phyloP scores from a whole-genome alignment of 1,139 yeast species.

The Kurtzmaniella quercitrusa region DNA sequence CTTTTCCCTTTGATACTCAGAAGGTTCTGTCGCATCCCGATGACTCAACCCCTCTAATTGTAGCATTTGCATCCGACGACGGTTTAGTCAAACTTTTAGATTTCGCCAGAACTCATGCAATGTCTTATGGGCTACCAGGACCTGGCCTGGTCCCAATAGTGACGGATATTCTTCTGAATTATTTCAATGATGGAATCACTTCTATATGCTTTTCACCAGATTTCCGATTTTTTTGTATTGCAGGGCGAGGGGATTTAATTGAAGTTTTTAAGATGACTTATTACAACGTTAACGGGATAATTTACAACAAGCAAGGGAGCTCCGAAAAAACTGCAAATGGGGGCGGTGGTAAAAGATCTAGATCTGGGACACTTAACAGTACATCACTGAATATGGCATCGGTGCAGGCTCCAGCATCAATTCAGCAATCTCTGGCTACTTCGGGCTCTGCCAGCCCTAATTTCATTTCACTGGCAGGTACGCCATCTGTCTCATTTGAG shows the following conservation, averaged over 20 bases:
- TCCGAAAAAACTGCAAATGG: conserved; percentile 8
- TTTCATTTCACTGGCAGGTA: conserved; percentile 17
- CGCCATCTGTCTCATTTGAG: conserved; percentile 23
- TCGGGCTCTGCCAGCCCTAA: conserved; percentile 10
- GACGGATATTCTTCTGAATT: conserved; percentile 61
- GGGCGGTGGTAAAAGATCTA: conserved; percentile 24
- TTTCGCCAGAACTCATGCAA: conserved; percentile 24
- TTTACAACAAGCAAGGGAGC: conserved; percentile 17
- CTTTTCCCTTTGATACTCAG: neutral
- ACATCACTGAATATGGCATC: conserved; percentile 9
- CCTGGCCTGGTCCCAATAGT: conserved; percentile 36
- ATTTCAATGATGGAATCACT: conserved; percentile 61
- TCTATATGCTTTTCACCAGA: conserved; percentile 62
- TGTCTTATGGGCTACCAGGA: conserved; percentile 16
- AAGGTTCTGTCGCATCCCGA: conserved; percentile 18
- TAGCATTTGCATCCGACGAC: conserved; percentile 60
- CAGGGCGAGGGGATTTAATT: conserved; percentile 58
- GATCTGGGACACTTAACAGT: conserved; percentile 39
- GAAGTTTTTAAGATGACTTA: conserved; percentile 49
- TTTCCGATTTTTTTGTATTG: conserved; percentile 54
- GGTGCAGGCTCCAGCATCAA: conserved; percentile 4
- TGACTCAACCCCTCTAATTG: conserved; percentile 43
- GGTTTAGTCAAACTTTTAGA: conserved; percentile 63
- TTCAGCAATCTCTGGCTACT: neutral
- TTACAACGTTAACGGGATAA: conserved; percentile 33